phyloP scores from a whole-genome alignment of 495 filamentous ascomycete genomes.

The Jackrogersella minutella region DNA sequence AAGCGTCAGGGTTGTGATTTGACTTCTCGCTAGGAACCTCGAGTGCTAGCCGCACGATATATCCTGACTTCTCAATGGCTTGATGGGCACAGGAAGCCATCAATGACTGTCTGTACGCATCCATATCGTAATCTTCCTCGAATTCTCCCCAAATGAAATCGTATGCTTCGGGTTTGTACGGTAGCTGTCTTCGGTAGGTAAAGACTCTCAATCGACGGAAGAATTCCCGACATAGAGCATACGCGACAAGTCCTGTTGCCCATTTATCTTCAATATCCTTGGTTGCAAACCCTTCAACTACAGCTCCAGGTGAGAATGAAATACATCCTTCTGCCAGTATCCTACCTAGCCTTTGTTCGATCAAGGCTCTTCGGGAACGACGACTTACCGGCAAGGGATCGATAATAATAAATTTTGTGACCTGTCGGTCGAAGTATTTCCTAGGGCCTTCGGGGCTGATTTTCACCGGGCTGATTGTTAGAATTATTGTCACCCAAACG shows the following conservation, averaged over 20 bases:
- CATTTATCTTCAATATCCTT: constrained; percentile 5
- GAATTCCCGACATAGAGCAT: constrained; percentile 38
- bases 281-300: background rate
- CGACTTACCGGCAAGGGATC: constrained; percentile 17
- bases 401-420: constrained; percentile 31
- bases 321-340: constrained; percentile 38
- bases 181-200: constrained; percentile 1
- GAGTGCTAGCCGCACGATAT: constrained; percentile 36
- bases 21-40: constrained; percentile 41
- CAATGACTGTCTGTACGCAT: constrained; percentile 32
- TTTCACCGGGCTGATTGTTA: background rate
- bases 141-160: constrained; percentile 32
- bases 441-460: no score
- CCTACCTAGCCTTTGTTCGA: background rate
- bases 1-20: constrained; percentile 14
- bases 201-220: constrained; percentile 36
- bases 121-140: constrained; percentile 36
- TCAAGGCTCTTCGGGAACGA: background rate
- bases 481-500: constrained; percentile 32
- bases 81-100: constrained; percentile 39
- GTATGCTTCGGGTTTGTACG: no score
- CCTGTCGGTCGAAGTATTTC: constrained; percentile 1
- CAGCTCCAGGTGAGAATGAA: background rate
- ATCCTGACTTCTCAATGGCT: constrained; percentile 35
- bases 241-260: constrained; percentile 35